These are phyloP conservation scores for Lenzites betulinus DNA, from an alignment of 768 basidiomycete genomes.

Conservation along the genomic window DNA sequence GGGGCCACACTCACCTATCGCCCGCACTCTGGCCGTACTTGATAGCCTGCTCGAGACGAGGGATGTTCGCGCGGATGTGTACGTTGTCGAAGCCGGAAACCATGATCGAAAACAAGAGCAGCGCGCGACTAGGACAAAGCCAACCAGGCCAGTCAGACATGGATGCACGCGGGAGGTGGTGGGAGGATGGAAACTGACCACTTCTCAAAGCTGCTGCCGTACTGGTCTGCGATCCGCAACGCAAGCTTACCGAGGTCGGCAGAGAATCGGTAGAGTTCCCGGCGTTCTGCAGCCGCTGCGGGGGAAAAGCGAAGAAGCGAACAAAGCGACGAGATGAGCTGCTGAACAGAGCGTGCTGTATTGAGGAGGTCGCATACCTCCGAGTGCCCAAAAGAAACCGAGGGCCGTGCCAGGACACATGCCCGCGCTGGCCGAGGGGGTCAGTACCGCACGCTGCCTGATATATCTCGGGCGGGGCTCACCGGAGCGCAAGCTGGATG, in stretches of 20 bases:
- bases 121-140: conserved; percentile 49
- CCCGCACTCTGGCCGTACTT: conserved; percentile 69
- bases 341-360: neutral
- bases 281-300: conserved; percentile 54
- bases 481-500: conserved; percentile 66
- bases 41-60: conserved; percentile 60
- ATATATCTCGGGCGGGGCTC: conserved; percentile 11
- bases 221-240: conserved; percentile 63
- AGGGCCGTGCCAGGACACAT: conserved; percentile 69
- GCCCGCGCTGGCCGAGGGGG: conserved; percentile 47
- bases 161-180: neutral
- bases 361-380: conserved; percentile 41
- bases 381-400: conserved; percentile 74
- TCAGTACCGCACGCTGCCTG: neutral
- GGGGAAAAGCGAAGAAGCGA: no score
- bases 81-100: conserved; percentile 69
- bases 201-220: conserved; percentile 67
- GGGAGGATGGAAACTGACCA: conserved; percentile 43
- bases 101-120: conserved; percentile 60
- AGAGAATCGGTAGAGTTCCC: conserved; percentile 68
- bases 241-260: conserved; percentile 67
- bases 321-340: neutral
- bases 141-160: conserved; percentile 5
- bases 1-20: conserved; percentile 48
- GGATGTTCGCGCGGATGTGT: conserved; percentile 63